Evolutionary conservation across 495 filamentous ascomycete species (phyloP), one percentile per base, ranked within the genome.

Genomic region (Neurospora sp.): DNA sequence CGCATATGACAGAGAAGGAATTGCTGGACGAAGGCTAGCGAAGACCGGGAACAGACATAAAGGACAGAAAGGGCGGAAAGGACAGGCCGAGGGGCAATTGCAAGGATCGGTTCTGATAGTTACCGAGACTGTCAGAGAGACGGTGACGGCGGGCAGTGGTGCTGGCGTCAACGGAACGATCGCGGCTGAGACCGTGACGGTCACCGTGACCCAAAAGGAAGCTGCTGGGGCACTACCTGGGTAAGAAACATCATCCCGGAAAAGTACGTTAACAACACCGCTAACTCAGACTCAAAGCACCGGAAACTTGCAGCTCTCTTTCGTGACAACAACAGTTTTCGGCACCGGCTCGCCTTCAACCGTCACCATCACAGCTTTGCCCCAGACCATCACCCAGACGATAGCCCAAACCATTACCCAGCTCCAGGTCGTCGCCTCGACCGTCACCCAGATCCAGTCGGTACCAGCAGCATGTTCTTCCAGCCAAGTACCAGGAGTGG

Each of bases 291-390:
- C 54, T 7, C 69, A 39, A 6, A 71, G 74, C 41, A 42, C 69
- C 6, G 73, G 74, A 5, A 69, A 71, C 39, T 70, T 75, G 23
- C 81, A 83, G 73, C 75, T 83, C 5, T 82, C 83, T 4, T 80
- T 84, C 73, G 35, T 84, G 12, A 84, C 82, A 27, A 80, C 76
- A n/a, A 84, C 82, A 18, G 76, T 82, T 38, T 81, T 79, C 72
- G 79, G 54, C 8, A 79, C 78, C 35, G 83, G 82, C 70, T 20
- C 71, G 27, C 75, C 77, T 38, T 77, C 79, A 10, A 84, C 84
- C 12, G 78, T 83, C 40, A 86, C 84, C 62, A 78, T 84, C 74
- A 85, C 83, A 4, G 83, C 82, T 1, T 75, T 83, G 23, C 80
- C 82, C 16, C 78, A 78, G 10, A 85, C 83, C n/a, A 73, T 84